phyloP scores from a whole-genome alignment of 306 rosid species.

The Ormosia emarginata region DNA sequence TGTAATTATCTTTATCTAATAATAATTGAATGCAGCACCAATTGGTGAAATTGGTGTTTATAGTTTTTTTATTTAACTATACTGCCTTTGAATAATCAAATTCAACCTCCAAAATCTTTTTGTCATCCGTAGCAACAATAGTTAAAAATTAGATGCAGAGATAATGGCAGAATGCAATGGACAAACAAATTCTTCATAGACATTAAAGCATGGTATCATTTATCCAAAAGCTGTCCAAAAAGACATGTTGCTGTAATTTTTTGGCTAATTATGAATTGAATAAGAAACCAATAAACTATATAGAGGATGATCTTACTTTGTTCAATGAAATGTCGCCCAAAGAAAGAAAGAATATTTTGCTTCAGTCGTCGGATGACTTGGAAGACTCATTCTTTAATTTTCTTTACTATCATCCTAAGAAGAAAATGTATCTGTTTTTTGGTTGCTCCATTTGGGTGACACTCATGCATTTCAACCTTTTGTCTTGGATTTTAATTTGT shows the following conservation, averaged over 20 bases:
- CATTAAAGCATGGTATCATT: background rate
- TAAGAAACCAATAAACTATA: background rate
- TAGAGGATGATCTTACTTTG: slow-evolving; percentile 67
- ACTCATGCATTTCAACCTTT: no score
- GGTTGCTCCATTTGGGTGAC: no score
- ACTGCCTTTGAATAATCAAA: slow-evolving; percentile 38
- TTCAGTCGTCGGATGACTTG: no score
- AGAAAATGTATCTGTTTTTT: no score
- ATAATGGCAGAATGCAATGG: background rate
- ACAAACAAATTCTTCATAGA: slow-evolving; percentile 5
- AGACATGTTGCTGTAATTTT: background rate
- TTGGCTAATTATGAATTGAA: background rate
- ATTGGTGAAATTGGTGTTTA: no score
- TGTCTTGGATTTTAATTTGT: no score
- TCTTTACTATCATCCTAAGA: no score
- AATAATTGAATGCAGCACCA: no score
- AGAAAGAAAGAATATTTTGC: slow-evolving; percentile 54
- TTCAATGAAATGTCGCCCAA: slow-evolving; percentile 72
- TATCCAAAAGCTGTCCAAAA: background rate
- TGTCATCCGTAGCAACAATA: slow-evolving; percentile 45
- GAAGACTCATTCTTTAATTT: no score
- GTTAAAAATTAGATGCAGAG: slow-evolving; percentile 17
- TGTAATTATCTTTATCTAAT: slow-evolving; percentile 40
- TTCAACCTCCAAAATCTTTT: slow-evolving; percentile 37
- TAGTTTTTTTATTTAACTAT: slow-evolving; percentile 65